Conservation (phyloP, 2,329 filamentous ascomycete species). For the Paraconiothyrium brasiliense region DNA sequence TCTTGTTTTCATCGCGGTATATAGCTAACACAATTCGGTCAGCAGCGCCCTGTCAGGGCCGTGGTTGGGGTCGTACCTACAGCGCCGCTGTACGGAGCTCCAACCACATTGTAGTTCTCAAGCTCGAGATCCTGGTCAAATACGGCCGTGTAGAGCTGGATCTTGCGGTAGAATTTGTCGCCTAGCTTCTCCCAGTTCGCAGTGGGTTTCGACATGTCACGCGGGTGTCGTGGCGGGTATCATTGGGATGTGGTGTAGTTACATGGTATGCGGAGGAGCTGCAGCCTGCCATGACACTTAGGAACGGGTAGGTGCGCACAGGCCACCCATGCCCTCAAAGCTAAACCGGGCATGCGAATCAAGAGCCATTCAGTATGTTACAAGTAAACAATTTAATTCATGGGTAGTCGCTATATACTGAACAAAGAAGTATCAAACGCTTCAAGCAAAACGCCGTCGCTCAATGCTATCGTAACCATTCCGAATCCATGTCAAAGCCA, state of each 20-base stretch:
- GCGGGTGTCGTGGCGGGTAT: constrained; percentile 15
- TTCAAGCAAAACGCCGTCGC: constrained; percentile 39
- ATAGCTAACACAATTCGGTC: constrained; percentile 69
- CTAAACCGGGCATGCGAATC: background rate
- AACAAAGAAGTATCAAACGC: background rate
- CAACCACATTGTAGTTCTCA: constrained; percentile 90
- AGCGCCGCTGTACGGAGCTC: constrained; percentile 92
- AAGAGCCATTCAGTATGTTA: background rate
- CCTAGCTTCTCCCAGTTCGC: constrained; percentile 95
- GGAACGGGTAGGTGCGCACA: background rate
- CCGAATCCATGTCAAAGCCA: constrained; percentile 8
- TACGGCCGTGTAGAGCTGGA: constrained; percentile 88
- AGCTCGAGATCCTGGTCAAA: constrained; percentile 95
- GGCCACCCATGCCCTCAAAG: background rate
- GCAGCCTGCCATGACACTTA: constrained; percentile 11
- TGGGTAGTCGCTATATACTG: constrained; percentile 20
- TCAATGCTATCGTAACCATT: constrained; percentile 41
- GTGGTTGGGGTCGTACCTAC: constrained; percentile 69
- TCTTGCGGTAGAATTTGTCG: constrained; percentile 94
- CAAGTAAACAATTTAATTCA: background rate
- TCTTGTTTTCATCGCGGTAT: constrained; percentile 86
- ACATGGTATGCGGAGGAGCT: constrained; percentile 16
- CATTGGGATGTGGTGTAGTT: constrained; percentile 17
- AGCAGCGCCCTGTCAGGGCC: constrained; percentile 28
- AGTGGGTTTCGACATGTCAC: constrained; percentile 67